Evolutionary conservation across 1,139 yeast species (phyloP).

Genomic region (Suhomyces yuchorum): DNA sequence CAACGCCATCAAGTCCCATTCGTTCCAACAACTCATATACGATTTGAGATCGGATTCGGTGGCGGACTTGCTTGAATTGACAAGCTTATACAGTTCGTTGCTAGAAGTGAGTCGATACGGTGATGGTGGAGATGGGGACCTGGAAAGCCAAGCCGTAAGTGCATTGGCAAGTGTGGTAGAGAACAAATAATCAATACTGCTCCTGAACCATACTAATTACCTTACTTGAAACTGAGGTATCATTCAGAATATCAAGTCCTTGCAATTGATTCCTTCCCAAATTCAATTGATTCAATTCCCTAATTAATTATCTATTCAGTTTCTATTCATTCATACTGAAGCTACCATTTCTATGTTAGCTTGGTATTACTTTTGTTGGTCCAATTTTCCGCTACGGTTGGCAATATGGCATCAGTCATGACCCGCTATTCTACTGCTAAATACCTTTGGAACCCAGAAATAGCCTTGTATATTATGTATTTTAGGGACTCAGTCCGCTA

Average conservation of each 20-base stretch:
- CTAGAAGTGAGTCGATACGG: conserved; percentile 42
- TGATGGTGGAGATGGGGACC: conserved; percentile 12
- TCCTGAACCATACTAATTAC: too few relatives aligned
- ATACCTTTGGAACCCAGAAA: neutral
- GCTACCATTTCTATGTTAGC: neutral
- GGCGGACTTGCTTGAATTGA: conserved; percentile 49
- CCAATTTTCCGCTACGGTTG: too few relatives aligned
- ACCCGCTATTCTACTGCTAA: neutral
- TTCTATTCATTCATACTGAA: neutral
- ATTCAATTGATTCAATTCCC: neutral
- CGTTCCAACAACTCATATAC: conserved; percentile 54
- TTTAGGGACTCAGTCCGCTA: neutral
- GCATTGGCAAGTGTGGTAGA: conserved; percentile 22
- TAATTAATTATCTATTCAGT: neutral
- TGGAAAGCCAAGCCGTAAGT: conserved; percentile 19
- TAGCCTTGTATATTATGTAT: conserved; percentile 5
- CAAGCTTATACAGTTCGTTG: conserved; percentile 47
- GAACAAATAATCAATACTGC: conserved; percentile 7
- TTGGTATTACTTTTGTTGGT: neutral
- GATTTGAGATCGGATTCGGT: conserved; percentile 53
- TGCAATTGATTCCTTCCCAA: neutral
- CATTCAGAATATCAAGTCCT: neutral
- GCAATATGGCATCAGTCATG: neutral
- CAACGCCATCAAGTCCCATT: conserved; percentile 48
- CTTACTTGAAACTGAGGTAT: too few relatives aligned